Base-by-base conservation (phyloP, 768 basidiomycete species). In the Mycena haematopus region DNA sequence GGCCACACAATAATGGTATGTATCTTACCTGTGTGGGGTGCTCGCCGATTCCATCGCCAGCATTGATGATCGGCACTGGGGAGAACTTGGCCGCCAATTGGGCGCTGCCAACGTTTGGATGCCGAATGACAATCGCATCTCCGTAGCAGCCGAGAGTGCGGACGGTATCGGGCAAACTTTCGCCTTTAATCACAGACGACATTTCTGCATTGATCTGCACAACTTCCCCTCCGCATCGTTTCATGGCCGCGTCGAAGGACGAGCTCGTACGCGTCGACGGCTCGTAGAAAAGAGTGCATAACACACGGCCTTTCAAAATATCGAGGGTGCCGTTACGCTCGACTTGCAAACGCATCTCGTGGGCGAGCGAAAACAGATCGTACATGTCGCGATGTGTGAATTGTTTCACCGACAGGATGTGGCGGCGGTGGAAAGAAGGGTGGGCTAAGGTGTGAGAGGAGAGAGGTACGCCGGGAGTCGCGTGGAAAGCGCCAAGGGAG, bases 231-330 rank as follows among this genome's bases (percentile, higher is more conserved):
- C 97, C 97, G 70, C 95, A 95, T 52, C 97, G 87, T 75, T 97
- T 96, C 97, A 99, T 99, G 13, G 97, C 97, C 2, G 96, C 91
- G 73, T 99, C 96, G 70, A 99, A 99, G 10, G 96, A 98, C 5
- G 91, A 84, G 65, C 93, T 95, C 3, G 97, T 99, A 35, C 97
- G 85, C 3, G 97, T 99, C 3, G 95, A 97, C 1, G 96, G 93
- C 74, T 99, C 97, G 74, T 95, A 99, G 83, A 99, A 99, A 38
- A 96, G 74, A 22, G 89, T 95, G 72, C 91, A 94, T 7, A 99
- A 84, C 1, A 99, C 89, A 63, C 90, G 92, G 38, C 96, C 96
- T 66, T 90, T 92, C 47, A 99, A 82, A 60, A 97, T 86, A 68
- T 99, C 95, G 58, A 98, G 81, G 0, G 85, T 84, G 2, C 95